phyloP scores from a whole-genome alignment of 2,329 filamentous ascomycete genomes.

The Bipolaris victoriae region DNA sequence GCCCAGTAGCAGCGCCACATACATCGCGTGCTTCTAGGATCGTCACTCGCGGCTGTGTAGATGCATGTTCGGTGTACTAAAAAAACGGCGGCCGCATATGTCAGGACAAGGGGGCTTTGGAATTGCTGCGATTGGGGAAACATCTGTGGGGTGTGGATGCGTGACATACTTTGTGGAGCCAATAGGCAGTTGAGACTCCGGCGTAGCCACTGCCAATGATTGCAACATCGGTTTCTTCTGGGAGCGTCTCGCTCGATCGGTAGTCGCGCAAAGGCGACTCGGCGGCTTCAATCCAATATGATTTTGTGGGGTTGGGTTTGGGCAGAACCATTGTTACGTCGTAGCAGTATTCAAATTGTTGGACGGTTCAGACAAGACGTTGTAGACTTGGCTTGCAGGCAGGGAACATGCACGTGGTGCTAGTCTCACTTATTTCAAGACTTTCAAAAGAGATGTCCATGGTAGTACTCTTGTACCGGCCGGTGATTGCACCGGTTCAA shows the following conservation, averaged over 20 bases:
- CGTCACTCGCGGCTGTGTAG: conserved; percentile 16
- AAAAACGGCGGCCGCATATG: background rate
- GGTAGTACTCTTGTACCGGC: background rate
- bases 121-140: background rate
- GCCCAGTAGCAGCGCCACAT: conserved; percentile 18
- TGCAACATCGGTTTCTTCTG: conserved; percentile 18
- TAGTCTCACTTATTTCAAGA: background rate
- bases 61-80: conserved; percentile 15
- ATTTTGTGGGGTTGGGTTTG: conserved; percentile 14
- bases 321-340: conserved; percentile 14
- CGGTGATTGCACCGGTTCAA: background rate
- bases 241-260: conserved; percentile 16
- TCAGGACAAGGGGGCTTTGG: conserved; percentile 2
- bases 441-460: background rate
- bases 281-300: conserved; percentile 22
- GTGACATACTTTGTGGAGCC: conserved; percentile 20
- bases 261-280: conserved; percentile 15
- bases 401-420: background rate
- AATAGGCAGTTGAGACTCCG: conserved; percentile 20
- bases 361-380: background rate
- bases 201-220: conserved; percentile 22
- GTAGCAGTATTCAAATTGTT: background rate
- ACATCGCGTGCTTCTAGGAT: conserved; percentile 20
- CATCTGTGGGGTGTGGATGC: background rate
- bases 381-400: background rate